Evolutionary conservation across 768 basidiomycete species (phyloP).

Genomic region (Pisolithus albus): DNA sequence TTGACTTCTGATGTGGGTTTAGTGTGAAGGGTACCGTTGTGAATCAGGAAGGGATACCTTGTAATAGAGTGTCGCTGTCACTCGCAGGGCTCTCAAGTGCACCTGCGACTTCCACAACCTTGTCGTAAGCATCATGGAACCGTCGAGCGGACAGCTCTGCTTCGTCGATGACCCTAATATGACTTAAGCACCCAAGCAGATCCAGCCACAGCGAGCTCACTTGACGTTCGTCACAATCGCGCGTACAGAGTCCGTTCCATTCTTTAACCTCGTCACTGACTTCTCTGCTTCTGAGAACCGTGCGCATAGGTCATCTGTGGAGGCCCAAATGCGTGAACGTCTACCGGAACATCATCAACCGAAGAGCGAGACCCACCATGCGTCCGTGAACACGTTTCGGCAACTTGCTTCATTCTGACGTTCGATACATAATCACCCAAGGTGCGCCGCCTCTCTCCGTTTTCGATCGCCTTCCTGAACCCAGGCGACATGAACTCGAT

Average conservation of each 20-base stretch:
- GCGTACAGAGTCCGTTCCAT: slow-evolving; percentile 56
- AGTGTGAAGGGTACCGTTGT: slow-evolving; percentile 1
- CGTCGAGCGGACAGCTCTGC: slow-evolving; percentile 48
- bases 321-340: not conserved
- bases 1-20: slow-evolving; percentile 44
- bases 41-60: slow-evolving; percentile 34
- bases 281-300: slow-evolving; percentile 52
- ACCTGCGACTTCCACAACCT: slow-evolving; percentile 44
- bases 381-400: slow-evolving; percentile 58
- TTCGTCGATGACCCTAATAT: slow-evolving; percentile 49
- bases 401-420: slow-evolving; percentile 75
- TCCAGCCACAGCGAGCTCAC: slow-evolving; percentile 28
- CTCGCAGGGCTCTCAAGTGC: slow-evolving; percentile 50
- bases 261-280: slow-evolving; percentile 45
- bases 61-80: slow-evolving; percentile 44
- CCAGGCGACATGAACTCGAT: slow-evolving; percentile 66
- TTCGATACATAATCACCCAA: slow-evolving; percentile 77
- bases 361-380: slow-evolving; percentile 45
- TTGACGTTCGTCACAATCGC: slow-evolving; percentile 37
- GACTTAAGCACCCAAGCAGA: slow-evolving; percentile 1
- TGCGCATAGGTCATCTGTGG: slow-evolving; percentile 49
- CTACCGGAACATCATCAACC: not conserved
- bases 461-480: slow-evolving; percentile 63
- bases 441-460: slow-evolving; percentile 60
- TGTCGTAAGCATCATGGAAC: slow-evolving; percentile 54